Evolutionary conservation across 139 green algal species (phyloP).

Genomic region (Chlorella sp.): DNA sequence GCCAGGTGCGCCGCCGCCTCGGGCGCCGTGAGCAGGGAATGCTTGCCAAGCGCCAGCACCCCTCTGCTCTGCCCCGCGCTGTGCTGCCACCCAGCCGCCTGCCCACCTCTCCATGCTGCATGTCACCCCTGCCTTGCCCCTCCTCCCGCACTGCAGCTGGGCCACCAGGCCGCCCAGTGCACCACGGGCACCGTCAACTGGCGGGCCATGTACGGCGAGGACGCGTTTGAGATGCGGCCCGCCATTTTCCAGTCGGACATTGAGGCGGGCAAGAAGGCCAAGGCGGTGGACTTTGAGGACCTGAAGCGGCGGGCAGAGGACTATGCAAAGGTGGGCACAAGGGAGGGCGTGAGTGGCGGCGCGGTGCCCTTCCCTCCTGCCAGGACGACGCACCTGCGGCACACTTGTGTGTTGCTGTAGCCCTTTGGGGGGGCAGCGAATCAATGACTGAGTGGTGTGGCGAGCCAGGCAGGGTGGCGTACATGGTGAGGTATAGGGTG

Average conservation of each 20-base stretch:
- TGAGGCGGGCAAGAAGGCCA: conserved; percentile 52
- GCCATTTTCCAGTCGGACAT: conserved; percentile 80
- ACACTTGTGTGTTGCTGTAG: too few species aligned
- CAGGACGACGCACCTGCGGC: too few species aligned
- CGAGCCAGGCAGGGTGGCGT: too few species aligned
- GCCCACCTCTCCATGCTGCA: not conserved
- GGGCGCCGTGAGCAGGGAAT: not conserved
- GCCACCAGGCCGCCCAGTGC: conserved; percentile 88
- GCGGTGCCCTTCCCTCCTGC: too few species aligned
- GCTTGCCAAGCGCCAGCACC: not conserved
- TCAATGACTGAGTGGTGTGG: too few species aligned
- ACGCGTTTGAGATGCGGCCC: conserved; percentile 74
- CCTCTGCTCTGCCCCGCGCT: not conserved
- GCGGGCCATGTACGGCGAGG: conserved; percentile 86
- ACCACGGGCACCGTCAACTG: conserved; percentile 93
- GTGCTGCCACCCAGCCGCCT: not conserved
- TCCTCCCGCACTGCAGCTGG: conserved; percentile 65
- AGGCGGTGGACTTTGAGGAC: conserved; percentile 65
- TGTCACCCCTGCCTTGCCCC: too few species aligned
- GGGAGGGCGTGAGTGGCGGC: too few species aligned
- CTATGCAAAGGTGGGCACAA: conserved; percentile 64
- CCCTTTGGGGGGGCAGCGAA: too few species aligned
- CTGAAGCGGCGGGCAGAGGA: conserved; percentile 66
- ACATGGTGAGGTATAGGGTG: not conserved
- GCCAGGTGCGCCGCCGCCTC: conserved; percentile 56